phyloP scores from a whole-genome alignment of 169 alveolate species.

The Plasmodium vinckei region DNA sequence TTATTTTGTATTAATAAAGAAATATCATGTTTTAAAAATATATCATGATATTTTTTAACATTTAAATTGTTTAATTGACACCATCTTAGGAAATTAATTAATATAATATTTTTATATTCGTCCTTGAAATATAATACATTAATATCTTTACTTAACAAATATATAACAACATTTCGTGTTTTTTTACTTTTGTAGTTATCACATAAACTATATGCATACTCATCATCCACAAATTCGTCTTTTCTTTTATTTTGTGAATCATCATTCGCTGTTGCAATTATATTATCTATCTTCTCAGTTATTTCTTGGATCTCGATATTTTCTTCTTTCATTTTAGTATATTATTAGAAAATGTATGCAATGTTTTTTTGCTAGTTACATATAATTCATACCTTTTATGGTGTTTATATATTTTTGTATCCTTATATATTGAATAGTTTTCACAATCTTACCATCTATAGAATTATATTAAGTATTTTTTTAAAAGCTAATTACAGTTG shows the following conservation, averaged over 20 bases:
- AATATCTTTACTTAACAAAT: conserved; percentile 77
- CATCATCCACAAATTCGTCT: conserved; percentile 76
- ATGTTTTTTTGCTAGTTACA: not conserved
- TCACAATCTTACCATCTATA: too few species aligned
- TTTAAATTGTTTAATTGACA: conserved; percentile 71
- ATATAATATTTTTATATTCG: conserved; percentile 66
- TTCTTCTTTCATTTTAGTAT: conserved; percentile 8
- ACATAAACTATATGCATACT: conserved; percentile 82
- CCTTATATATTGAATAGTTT: too few species aligned
- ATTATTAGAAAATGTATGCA: not conserved
- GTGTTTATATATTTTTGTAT: too few species aligned
- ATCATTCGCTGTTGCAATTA: conserved; percentile 1
- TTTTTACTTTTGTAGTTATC: conserved; percentile 82
- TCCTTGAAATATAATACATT: conserved; percentile 56
- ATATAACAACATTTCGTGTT: conserved; percentile 80
- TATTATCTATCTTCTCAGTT: not conserved
- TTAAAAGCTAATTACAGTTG: too few species aligned
- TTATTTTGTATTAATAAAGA: conserved; percentile 12
- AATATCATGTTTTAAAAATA: conserved; percentile 70
- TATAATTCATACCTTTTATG: conserved; percentile 1
- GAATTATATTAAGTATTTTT: too few species aligned
- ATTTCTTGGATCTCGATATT: conserved; percentile 3
- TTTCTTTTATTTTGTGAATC: conserved; percentile 10
- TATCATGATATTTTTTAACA: conserved; percentile 69
- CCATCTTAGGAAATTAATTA: conserved; percentile 70